Conservation (phyloP, 2,329 filamentous ascomycete genomes). For the Paraconiothyrium brasiliense region DNA sequence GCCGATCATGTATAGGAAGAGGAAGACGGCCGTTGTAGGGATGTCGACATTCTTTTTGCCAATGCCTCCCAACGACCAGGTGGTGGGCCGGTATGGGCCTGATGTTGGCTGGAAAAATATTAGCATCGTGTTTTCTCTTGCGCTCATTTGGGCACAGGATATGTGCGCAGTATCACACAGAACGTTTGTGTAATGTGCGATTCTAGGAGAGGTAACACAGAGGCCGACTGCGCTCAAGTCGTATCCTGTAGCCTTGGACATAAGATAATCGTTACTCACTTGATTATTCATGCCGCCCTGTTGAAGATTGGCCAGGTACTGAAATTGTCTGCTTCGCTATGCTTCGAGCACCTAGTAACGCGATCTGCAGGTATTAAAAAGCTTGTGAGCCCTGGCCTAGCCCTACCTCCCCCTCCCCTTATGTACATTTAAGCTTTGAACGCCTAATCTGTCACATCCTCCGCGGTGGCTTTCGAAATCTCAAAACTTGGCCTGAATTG, state of each 20-base stretch:
- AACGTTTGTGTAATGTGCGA: not conserved
- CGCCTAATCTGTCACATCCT: not conserved
- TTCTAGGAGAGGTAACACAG: not conserved
- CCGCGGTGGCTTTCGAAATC: not conserved
- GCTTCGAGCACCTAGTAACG: too few relatives aligned
- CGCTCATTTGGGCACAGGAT: not conserved
- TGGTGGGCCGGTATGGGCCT: slow-evolving; percentile 41
- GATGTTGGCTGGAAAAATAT: slow-evolving; percentile 27
- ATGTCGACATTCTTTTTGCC: slow-evolving; percentile 51
- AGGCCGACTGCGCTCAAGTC: not conserved
- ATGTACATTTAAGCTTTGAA: not conserved
- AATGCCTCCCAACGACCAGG: slow-evolving; percentile 50
- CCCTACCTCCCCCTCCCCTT: not conserved
- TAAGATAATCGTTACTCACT: not conserved
- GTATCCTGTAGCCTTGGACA: not conserved
- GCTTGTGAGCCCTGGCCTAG: not conserved
- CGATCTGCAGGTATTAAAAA: not conserved
- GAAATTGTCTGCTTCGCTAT: too few relatives aligned
- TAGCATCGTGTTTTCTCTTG: slow-evolving; percentile 8
- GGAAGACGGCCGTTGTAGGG: slow-evolving; percentile 53
- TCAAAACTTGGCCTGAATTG: not conserved
- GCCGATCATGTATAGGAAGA: slow-evolving; percentile 53
- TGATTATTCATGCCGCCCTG: not conserved
- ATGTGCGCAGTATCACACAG: not conserved
- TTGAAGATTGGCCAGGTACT: not conserved